Evolutionary conservation across 148 eudicot genomes (phyloP).

Genomic region (Suaeda aralocaspica): DNA sequence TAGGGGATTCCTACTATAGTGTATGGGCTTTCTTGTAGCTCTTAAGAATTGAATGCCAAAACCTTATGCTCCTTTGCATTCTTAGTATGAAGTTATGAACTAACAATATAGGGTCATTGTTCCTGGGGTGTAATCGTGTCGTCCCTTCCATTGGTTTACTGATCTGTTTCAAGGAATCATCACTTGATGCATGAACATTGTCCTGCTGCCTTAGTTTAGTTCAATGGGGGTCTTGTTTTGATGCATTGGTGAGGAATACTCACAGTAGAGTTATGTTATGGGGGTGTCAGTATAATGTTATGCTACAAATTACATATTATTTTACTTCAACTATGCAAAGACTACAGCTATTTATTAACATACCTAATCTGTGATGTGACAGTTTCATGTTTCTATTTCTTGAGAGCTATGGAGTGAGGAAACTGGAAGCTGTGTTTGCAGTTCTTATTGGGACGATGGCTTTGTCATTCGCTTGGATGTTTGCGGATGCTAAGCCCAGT

Average conservation of each 20-base stretch:
- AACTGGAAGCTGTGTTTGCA: slow-evolving; percentile 76
- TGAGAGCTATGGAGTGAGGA: slow-evolving; percentile 91
- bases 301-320: background rate
- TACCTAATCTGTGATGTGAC: slow-evolving; percentile 20
- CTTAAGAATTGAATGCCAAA: background rate
- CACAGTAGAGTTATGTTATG: too few species aligned
- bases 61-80: background rate
- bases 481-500: slow-evolving; percentile 71
- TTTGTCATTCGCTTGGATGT: slow-evolving; percentile 87
- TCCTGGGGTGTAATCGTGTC: background rate
- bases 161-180: background rate
- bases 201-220: background rate
- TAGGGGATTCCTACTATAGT: background rate
- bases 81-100: background rate
- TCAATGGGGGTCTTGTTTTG: background rate
- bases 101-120: background rate
- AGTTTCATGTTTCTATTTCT: slow-evolving; percentile 77
- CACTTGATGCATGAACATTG: background rate
- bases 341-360: background rate
- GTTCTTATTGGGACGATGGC: slow-evolving; percentile 77
- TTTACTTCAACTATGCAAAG: background rate
- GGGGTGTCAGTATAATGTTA: background rate
- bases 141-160: background rate
- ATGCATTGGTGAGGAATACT: background rate
- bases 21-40: background rate